Evolutionary conservation across 2,329 filamentous ascomycete species (phyloP), one percentile per base, ranked within the genome.

Genomic region (Sarocladium oryzae): DNA sequence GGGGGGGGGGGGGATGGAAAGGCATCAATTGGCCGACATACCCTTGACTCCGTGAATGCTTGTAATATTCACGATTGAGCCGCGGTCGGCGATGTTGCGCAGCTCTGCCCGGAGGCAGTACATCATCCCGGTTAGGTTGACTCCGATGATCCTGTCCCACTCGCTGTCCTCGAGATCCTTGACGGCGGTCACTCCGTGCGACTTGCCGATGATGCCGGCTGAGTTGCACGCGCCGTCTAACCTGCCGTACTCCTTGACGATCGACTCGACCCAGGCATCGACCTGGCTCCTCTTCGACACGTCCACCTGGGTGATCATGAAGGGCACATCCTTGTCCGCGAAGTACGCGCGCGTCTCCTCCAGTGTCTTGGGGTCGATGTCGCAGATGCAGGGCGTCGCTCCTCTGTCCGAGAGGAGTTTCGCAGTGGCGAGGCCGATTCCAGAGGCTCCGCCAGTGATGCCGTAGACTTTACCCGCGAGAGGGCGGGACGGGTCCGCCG

Each of bases 1-100:
- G 4, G 6, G 8, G 13, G 18, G 36, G 21, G 28, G 28, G 28
- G 28, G 13, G 13, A 30, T 30, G n/a, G n/a, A n/a, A n/a, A n/a
- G n/a, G n/a, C n/a, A n/a, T n/a, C n/a, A n/a, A n/a, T n/a, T n/a
- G n/a, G n/a, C n/a, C 28, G 13, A 45, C 46, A 40, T 59, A 57
- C 64, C 63, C 20, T 68, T 62, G 9, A 64, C 56, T 32, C 77
- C 77, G 33, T 76, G 70, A 41, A 80, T 73, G 33, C 72, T 78
- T n/a, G 72, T 69, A 24, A 76, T 68, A 59, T 79, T 82, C 52
- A 83, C 79, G 58, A 83, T 81, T 55, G 77, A 78, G 1, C 77
- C 77, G 1, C 74, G 71, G n/a, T 73, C 65, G 2, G 67, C 66
- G 45, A 81, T 70, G 36, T 69, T 68, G 33, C 61, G 61, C 37